phyloP scores from a whole-genome alignment of 495 filamentous ascomycete genomes.

The Penicillium odoratum region DNA sequence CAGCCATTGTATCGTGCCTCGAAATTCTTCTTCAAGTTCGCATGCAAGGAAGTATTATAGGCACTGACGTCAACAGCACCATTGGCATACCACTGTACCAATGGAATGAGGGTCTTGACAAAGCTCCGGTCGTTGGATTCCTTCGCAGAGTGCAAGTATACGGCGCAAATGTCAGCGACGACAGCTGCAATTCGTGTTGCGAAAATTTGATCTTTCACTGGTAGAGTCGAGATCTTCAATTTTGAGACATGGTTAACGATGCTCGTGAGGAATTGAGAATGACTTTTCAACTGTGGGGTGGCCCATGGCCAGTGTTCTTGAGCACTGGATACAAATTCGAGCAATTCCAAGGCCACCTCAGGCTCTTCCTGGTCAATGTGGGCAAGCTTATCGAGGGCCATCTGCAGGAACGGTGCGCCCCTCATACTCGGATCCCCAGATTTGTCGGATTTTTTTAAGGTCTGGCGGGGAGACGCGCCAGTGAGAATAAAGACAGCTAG shows the following conservation, averaged over 20 bases:
- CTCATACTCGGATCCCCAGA: slow-evolving; percentile 38
- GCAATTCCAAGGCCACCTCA: slow-evolving; percentile 64
- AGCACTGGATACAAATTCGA: slow-evolving; percentile 81
- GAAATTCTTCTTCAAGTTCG: slow-evolving; percentile 82
- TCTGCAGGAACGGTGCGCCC: slow-evolving; percentile 65
- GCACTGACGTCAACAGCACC: slow-evolving; percentile 69
- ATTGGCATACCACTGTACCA: slow-evolving; percentile 73
- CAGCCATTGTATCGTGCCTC: slow-evolving; percentile 70
- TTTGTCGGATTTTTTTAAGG: slow-evolving; percentile 56
- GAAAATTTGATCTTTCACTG: slow-evolving; percentile 45
- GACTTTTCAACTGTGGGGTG: slow-evolving; percentile 70
- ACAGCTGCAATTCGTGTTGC: slow-evolving; percentile 75
- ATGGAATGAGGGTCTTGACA: slow-evolving; percentile 65
- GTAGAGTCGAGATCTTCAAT: slow-evolving; percentile 50
- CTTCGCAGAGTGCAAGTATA: slow-evolving; percentile 80
- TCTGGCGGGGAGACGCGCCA: slow-evolving; percentile 75
- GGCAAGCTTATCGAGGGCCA: slow-evolving; percentile 72
- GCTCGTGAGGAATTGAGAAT: slow-evolving; percentile 66
- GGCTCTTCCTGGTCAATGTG: slow-evolving; percentile 63
- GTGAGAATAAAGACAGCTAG: slow-evolving; percentile 90
- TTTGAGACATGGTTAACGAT: slow-evolving; percentile 69
- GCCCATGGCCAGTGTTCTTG: slow-evolving; percentile 95
- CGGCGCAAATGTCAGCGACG: slow-evolving; percentile 84
- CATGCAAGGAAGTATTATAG: slow-evolving; percentile 85
- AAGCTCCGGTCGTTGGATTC: slow-evolving; percentile 68